These are phyloP conservation scores for Boletus edulis DNA, from an alignment of 768 basidiomycete species.

Conservation along the genomic window DNA sequence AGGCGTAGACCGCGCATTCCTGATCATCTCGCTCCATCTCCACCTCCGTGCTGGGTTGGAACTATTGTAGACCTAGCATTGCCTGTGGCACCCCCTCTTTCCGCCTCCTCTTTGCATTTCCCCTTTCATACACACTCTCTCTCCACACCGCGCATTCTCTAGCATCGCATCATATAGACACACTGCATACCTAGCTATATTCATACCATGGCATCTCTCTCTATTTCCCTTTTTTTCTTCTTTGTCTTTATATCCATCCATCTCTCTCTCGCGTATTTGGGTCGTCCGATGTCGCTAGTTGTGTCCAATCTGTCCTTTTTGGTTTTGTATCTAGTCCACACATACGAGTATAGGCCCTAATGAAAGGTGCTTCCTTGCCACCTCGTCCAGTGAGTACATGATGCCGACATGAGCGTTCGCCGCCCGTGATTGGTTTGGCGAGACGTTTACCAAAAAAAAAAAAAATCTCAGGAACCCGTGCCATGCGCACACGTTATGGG, in stretches of 20 bases:
- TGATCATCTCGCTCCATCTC: neutral
- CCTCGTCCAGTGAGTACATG: neutral
- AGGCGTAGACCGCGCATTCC: slow-evolving; percentile 17
- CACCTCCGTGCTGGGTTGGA: slow-evolving; percentile 11
- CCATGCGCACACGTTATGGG: no score
- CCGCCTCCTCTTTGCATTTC: slow-evolving; percentile 11
- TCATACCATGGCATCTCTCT: slow-evolving; percentile 33
- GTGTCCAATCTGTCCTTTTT: neutral
- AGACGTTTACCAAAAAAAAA: no score
- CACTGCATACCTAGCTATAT: slow-evolving; percentile 35
- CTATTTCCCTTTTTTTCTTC: neutral
- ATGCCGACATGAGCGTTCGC: slow-evolving; percentile 5
- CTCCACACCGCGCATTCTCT: slow-evolving; percentile 12
- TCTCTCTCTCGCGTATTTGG: slow-evolving; percentile 15
- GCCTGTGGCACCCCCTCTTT: slow-evolving; percentile 15
- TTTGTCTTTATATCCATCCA: neutral
- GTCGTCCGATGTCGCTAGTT: slow-evolving; percentile 6
- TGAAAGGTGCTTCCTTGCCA: no score
- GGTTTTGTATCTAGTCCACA: slow-evolving; percentile 20
- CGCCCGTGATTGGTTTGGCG: no score
- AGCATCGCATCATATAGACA: slow-evolving; percentile 29
- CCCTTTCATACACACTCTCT: neutral
- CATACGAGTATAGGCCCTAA: no score
- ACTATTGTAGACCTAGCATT: slow-evolving; percentile 23
- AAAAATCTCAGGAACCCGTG: no score